These are phyloP conservation scores for Epichloe festucae DNA, from an alignment of 2,329 filamentous ascomycete genomes.

Conservation along the genomic window DNA sequence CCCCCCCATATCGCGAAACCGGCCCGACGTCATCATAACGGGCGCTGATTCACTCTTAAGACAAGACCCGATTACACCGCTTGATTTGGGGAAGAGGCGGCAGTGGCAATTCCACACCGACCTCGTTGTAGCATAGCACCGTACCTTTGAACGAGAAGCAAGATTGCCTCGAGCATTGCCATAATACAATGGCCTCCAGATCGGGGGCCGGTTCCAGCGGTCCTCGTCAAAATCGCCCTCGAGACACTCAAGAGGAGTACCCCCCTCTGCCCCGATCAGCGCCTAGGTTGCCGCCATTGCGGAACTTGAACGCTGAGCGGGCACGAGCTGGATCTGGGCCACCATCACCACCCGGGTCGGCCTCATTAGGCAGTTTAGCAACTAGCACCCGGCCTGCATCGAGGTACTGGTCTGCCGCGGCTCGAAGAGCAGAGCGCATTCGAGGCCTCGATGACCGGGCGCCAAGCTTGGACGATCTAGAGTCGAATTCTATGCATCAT, in stretches of 20 bases:
- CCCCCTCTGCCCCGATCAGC: slow-evolving; percentile 17
- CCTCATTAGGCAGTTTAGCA: background rate
- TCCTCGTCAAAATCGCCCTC: slow-evolving; percentile 17
- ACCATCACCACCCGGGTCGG: background rate
- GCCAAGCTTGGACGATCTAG: slow-evolving; percentile 15
- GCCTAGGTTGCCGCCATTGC: slow-evolving; percentile 19
- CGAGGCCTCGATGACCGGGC: slow-evolving; percentile 19
- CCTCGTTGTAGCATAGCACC: background rate
- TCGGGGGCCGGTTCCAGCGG: slow-evolving; percentile 19
- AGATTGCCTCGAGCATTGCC: background rate
- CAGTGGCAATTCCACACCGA: background rate
- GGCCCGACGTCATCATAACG: background rate
- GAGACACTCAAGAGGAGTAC: slow-evolving; percentile 18
- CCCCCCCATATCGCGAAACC: background rate
- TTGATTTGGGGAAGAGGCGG: background rate
- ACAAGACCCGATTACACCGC: background rate
- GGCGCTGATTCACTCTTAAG: background rate
- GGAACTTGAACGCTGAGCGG: slow-evolving; percentile 17
- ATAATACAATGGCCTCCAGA: slow-evolving; percentile 19
- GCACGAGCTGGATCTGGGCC: slow-evolving; percentile 12
- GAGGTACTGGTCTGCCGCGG: slow-evolving; percentile 14
- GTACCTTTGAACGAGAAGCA: background rate
- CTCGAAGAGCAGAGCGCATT: slow-evolving; percentile 24
- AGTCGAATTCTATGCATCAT: slow-evolving; percentile 14
- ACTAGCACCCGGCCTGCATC: slow-evolving; percentile 3